These are phyloP conservation scores for Capronia epimyces DNA, from an alignment of 2,329 filamentous ascomycete species.

Conservation along the genomic window DNA sequence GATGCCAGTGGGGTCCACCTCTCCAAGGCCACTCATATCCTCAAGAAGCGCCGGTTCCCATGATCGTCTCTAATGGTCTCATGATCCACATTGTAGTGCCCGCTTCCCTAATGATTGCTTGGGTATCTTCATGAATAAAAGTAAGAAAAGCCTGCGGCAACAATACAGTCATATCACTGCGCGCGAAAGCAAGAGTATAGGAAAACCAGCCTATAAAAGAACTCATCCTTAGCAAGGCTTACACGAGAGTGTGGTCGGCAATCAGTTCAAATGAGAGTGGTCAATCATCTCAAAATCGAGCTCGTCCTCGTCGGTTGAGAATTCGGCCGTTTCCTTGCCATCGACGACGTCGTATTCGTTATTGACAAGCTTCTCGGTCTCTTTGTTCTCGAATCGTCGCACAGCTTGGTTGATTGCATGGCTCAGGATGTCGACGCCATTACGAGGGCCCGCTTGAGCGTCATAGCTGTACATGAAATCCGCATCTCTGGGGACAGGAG, in stretches of 20 bases:
- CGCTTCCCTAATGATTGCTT: slow-evolving; percentile 30
- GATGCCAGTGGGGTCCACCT: slow-evolving; percentile 3
- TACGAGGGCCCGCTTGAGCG: slow-evolving; percentile 44
- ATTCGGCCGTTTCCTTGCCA: slow-evolving; percentile 37
- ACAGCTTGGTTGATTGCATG: slow-evolving; percentile 54
- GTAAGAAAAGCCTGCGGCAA: slow-evolving; percentile 3
- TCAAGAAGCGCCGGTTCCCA: slow-evolving; percentile 34
- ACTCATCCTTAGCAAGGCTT: not conserved
- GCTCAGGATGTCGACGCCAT: slow-evolving; percentile 54
- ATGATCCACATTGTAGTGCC: slow-evolving; percentile 15
- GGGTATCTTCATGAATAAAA: slow-evolving; percentile 26
- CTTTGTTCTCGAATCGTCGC: slow-evolving; percentile 54
- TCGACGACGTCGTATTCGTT: slow-evolving; percentile 53
- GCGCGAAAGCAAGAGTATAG: slow-evolving; percentile 7
- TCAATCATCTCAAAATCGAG: slow-evolving; percentile 43
- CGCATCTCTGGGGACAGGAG: slow-evolving; percentile 44
- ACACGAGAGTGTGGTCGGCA: not conserved
- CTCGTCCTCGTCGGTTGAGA: slow-evolving; percentile 34
- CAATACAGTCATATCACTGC: slow-evolving; percentile 3
- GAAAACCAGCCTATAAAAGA: slow-evolving; percentile 7
- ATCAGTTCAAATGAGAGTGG: slow-evolving; percentile 30
- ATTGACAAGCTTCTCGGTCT: slow-evolving; percentile 57
- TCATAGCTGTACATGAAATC: slow-evolving; percentile 54
- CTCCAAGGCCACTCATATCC: slow-evolving; percentile 58
- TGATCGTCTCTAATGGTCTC: slow-evolving; percentile 2